Evolutionary conservation across 176 grass and related monocot genomes (phyloP), one percentile per base, ranked within the genome.

Genomic region (Bothriochloa decipiens): DNA sequence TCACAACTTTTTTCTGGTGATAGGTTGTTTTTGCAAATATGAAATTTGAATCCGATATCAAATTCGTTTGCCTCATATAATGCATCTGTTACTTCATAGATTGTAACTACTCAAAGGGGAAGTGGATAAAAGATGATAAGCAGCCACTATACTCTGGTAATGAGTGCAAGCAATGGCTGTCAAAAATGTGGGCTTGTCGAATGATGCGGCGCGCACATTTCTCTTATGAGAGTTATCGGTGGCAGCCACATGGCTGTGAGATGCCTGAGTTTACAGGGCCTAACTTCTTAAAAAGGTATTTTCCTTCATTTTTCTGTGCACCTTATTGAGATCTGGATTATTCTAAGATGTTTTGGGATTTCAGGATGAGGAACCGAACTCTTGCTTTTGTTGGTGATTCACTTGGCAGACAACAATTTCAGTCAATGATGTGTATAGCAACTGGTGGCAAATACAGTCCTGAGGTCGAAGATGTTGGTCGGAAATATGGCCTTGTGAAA

Each of bases 381-480:
- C 89, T 99, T 90, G 96, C 96, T 81, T 92, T 94, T 79, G 88
- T 99, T 28, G 96, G 96, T 40, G 96, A 99, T 90, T 99, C 96
- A 60, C 92, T 99, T 27, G 96, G 96, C 16, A 95, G 93, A 74
- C 93, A 99, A 77, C 96, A 99, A 77, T 99, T 99, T 87, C 96
- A 99, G 60, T 99, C 96, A 66, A 85, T 99, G 27, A 94, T 99
- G 86, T 99, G 93, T 88, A 96, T 99, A 87, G 87, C 88, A 64
- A 88, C 89, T 25, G 89, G 93, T 84, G 96, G 96, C 65, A 83
- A 88, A 92, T 73, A 85, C 68, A 91, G 75, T 72, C 81, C 81
- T 28, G 82, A 87, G 25, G 88, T 96, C 32, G 69, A 93, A 85
- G 93, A 99, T 84, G 91, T 95, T 72, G 96, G 93, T 47, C 80